Conservation (phyloP, 352 stramenopile species). For the Globisporangium recalcitrans region DNA sequence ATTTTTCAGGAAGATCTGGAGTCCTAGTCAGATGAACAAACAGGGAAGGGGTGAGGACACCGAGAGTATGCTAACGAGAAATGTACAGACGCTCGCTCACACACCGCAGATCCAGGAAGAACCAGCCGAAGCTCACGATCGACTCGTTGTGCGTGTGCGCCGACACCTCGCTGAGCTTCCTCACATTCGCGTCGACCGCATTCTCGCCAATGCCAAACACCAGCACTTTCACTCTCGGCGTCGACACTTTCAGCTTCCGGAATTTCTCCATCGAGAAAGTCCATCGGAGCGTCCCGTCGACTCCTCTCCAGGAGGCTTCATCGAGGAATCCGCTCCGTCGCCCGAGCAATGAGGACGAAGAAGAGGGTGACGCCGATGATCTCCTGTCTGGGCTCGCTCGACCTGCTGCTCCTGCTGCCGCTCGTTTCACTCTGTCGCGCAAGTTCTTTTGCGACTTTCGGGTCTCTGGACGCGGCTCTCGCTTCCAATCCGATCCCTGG, state of each 20-base stretch:
- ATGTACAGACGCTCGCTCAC: background rate
- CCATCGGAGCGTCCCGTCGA: slow-evolving; percentile 54
- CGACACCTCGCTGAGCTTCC: slow-evolving; percentile 8
- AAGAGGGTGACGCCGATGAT: background rate
- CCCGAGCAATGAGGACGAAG: slow-evolving; percentile 3
- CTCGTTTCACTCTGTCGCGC: background rate
- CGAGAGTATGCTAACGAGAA: background rate
- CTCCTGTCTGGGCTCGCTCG: background rate
- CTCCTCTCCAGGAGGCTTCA: slow-evolving; percentile 44
- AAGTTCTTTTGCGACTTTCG: slow-evolving; percentile 3
- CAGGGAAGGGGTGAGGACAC: background rate
- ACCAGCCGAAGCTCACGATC: slow-evolving; percentile 71
- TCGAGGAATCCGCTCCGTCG: slow-evolving; percentile 43
- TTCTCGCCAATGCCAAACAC: slow-evolving; percentile 54
- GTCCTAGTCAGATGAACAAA: slow-evolving; percentile 28
- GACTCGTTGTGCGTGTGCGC: slow-evolving; percentile 25
- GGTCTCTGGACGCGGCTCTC: slow-evolving; percentile 22
- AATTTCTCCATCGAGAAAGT: slow-evolving; percentile 56
- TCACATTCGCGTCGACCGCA: slow-evolving; percentile 11
- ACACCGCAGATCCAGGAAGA: slow-evolving; percentile 76
- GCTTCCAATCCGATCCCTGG: slow-evolving; percentile 44
- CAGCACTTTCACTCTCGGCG: slow-evolving; percentile 61
- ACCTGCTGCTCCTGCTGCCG: background rate
- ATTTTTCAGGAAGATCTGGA: slow-evolving; percentile 56
- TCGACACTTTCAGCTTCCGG: slow-evolving; percentile 58